These are phyloP conservation scores for Digitaria exilis DNA, from an alignment of 202 grass and related monocot genomes.

Conservation along the genomic window DNA sequence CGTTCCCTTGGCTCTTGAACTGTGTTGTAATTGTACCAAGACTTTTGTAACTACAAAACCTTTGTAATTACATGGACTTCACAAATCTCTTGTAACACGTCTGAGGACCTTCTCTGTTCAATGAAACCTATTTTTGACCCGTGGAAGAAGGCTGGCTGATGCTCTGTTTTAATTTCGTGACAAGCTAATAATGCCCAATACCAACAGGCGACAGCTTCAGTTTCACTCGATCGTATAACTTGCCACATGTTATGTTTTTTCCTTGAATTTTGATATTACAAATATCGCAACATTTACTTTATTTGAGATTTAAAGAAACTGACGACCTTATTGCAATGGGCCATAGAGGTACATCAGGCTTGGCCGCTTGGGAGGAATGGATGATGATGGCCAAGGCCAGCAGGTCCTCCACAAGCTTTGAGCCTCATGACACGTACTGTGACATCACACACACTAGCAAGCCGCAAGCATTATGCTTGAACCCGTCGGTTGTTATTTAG, in stretches of 20 bases:
- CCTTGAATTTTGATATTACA: background rate
- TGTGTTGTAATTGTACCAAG: background rate
- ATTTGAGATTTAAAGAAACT: background rate
- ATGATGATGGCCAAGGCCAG: background rate
- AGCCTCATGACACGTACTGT: background rate
- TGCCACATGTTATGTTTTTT: background rate
- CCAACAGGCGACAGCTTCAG: background rate
- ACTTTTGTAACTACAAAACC: background rate
- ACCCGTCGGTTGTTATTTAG: constrained; percentile 21
- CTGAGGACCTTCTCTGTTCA: constrained; percentile 13
- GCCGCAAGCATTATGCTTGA: background rate
- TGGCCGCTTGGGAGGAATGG: background rate
- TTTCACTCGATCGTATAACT: background rate
- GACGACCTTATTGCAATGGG: constrained; percentile 33
- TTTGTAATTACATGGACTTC: constrained; percentile 5
- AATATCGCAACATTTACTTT: background rate
- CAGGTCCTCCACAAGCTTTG: constrained; percentile 1
- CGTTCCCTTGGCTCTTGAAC: background rate
- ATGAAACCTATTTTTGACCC: background rate
- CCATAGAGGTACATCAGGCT: background rate
- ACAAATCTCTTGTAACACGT: background rate
- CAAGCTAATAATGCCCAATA: background rate
- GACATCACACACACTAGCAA: background rate
- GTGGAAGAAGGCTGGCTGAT: background rate
- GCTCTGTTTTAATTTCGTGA: background rate